Evolutionary conservation across 2,329 filamentous ascomycete species (phyloP).

Genomic region (Aspergillus sp.): DNA sequence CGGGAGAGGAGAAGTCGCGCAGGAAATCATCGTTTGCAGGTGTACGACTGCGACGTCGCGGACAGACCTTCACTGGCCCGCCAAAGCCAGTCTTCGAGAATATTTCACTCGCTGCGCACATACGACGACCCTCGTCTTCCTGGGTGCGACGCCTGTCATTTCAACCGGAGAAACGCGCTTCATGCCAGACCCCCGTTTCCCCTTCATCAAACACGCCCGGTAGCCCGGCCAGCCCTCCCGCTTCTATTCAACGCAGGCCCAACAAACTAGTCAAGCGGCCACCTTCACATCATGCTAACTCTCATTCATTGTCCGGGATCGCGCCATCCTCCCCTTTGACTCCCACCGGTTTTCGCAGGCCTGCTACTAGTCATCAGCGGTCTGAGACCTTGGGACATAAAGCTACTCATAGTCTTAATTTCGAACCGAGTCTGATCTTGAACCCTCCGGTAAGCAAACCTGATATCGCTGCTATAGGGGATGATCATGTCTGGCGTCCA

Average conservation of each 20-base stretch:
- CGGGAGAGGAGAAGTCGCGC: slow-evolving; percentile 21
- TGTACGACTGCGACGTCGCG: slow-evolving; percentile 36
- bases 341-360: slow-evolving; percentile 56
- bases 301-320: slow-evolving; percentile 36
- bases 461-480: slow-evolving; percentile 7
- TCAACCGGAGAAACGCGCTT: slow-evolving; percentile 49
- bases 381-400: slow-evolving; percentile 55
- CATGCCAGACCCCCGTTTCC: slow-evolving; percentile 54
- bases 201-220: slow-evolving; percentile 57
- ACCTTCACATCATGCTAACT: slow-evolving; percentile 54
- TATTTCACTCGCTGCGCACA: slow-evolving; percentile 26
- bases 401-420: slow-evolving; percentile 35
- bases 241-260: slow-evolving; percentile 40
- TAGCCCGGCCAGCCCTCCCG: slow-evolving; percentile 49
- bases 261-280: slow-evolving; percentile 67
- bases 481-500: slow-evolving; percentile 37
- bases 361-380: slow-evolving; percentile 65
- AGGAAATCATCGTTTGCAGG: slow-evolving; percentile 32
- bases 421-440: slow-evolving; percentile 26
- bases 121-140: slow-evolving; percentile 48
- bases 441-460: slow-evolving; percentile 3
- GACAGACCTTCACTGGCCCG: slow-evolving; percentile 39
- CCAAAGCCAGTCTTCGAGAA: slow-evolving; percentile 32
- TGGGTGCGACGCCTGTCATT: slow-evolving; percentile 61
- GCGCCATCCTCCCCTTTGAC: slow-evolving; percentile 41